A percentile compares a stretch with the other conserved stretches of the same genome.
These are phyloP conservation scores for Rhizopogon vulgaris DNA, from an alignment of 768 basidiomycete genomes.

Conservation along the genomic window DNA sequence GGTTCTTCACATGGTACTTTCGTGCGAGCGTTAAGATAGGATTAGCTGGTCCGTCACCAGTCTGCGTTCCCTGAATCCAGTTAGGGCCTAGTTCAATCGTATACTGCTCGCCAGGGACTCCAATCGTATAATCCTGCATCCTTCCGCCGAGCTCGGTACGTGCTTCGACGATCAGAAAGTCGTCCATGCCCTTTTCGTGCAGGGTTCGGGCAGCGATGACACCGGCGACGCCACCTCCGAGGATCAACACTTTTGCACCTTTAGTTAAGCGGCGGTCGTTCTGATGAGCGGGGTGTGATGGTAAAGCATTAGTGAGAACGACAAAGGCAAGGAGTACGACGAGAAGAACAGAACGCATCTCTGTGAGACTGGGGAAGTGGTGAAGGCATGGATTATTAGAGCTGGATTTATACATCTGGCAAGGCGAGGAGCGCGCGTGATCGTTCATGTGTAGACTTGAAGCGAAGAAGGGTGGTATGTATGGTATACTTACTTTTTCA, in stretches of 20 bases:
- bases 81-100: constrained; percentile 55
- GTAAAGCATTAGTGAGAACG: background rate
- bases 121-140: constrained; percentile 44
- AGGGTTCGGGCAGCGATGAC: constrained; percentile 59
- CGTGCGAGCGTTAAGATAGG: constrained; percentile 54
- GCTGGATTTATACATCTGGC: background rate
- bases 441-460: too few species aligned
- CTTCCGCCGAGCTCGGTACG: constrained; percentile 56
- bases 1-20: constrained; percentile 46
- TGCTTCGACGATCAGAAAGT: constrained; percentile 59
- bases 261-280: constrained; percentile 1
- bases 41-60: constrained; percentile 44
- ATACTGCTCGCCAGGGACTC: constrained; percentile 27
- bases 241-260: constrained; percentile 42
- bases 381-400: background rate
- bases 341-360: background rate
- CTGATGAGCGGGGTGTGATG: background rate
- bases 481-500: too few species aligned
- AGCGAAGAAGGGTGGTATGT: too few species aligned
- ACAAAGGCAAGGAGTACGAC: background rate
- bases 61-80: constrained; percentile 54
- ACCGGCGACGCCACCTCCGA: constrained; percentile 64
- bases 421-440: too few species aligned
- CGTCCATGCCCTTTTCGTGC: constrained; percentile 44
- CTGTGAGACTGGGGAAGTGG: background rate